Conservation (phyloP, 192 early-diverging fungal genomes). For the Entophlyctis luteolus region DNA sequence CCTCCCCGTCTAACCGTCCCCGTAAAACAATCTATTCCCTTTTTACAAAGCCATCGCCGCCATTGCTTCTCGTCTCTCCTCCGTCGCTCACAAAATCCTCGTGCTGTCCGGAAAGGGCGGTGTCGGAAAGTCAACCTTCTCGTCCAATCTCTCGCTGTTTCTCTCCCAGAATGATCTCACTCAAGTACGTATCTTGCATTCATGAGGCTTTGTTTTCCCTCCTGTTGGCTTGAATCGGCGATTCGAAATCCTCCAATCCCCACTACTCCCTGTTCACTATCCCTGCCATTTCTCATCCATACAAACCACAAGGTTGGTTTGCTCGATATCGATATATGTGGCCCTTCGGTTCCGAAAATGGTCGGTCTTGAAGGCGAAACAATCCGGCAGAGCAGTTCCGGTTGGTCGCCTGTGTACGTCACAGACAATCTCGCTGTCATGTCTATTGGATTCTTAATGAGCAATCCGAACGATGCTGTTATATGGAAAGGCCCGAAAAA, state of each 20-base stretch:
- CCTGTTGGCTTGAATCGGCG: too few species aligned
- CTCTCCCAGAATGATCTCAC: slow-evolving; percentile 37
- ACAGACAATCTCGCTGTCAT: slow-evolving; percentile 67
- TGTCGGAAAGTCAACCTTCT: slow-evolving; percentile 94
- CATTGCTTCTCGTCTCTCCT: slow-evolving; percentile 39
- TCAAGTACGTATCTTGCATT: slow-evolving; percentile 21
- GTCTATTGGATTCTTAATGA: slow-evolving; percentile 94
- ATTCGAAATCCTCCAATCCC: background rate
- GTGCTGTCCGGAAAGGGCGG: slow-evolving; percentile 97
- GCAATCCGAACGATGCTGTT: slow-evolving; percentile 83
- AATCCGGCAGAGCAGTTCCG: slow-evolving; percentile 85
- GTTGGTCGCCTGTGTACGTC: slow-evolving; percentile 63
- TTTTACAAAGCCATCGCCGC: slow-evolving; percentile 37
- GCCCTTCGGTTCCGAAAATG: slow-evolving; percentile 95
- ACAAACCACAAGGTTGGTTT: slow-evolving; percentile 65
- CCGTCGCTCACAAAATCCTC: slow-evolving; percentile 82
- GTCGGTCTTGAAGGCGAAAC: slow-evolving; percentile 82
- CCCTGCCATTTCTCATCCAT: background rate
- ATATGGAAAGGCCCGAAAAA: slow-evolving; percentile 99
- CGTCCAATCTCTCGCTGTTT: slow-evolving; percentile 65
- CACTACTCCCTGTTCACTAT: background rate
- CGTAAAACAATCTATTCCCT: too few species aligned
- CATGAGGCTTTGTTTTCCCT: too few species aligned
- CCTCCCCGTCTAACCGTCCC: too few species aligned
- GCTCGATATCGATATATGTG: slow-evolving; percentile 96